Evolutionary conservation across 208 protist species (phyloP).

Genomic region (Wallacemonas sp.): DNA sequence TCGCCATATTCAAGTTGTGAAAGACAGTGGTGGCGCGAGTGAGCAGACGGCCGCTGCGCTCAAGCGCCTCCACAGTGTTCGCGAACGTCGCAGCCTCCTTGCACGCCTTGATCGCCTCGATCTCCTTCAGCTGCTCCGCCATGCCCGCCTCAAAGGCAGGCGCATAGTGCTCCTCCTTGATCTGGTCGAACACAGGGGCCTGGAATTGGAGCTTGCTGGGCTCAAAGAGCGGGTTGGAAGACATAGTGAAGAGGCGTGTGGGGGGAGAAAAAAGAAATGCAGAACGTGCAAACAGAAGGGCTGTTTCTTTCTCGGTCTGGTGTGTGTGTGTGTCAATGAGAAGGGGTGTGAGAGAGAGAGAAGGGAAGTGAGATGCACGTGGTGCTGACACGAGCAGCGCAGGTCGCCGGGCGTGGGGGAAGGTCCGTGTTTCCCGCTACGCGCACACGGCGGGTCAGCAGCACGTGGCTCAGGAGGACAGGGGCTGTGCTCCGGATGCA

Average conservation of each 20-base stretch:
- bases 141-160: slow-evolving; percentile 48
- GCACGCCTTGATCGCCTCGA: slow-evolving; percentile 31
- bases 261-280: neutral
- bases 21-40: slow-evolving; percentile 21
- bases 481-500: too few relatives aligned
- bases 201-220: slow-evolving; percentile 36
- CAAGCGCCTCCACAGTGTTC: slow-evolving; percentile 53
- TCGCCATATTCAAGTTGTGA: slow-evolving; percentile 39
- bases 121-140: slow-evolving; percentile 40
- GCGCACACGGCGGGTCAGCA: too few relatives aligned
- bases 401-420: too few relatives aligned
- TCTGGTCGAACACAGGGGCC: slow-evolving; percentile 36
- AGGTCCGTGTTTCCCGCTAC: too few relatives aligned
- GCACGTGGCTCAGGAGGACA: too few relatives aligned
- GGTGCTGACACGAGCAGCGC: too few relatives aligned
- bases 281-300: neutral
- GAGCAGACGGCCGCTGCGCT: slow-evolving; percentile 32
- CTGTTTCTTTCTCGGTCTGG: too few relatives aligned
- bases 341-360: too few relatives aligned
- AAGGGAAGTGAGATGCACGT: too few relatives aligned
- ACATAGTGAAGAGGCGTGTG: neutral
- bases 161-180: slow-evolving; percentile 41
- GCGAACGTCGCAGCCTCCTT: slow-evolving; percentile 35
- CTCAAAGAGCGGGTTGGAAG: slow-evolving; percentile 36
- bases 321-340: too few relatives aligned